Evolutionary conservation across 768 basidiomycete genomes (phyloP).

Genomic region (Mycena metata): DNA sequence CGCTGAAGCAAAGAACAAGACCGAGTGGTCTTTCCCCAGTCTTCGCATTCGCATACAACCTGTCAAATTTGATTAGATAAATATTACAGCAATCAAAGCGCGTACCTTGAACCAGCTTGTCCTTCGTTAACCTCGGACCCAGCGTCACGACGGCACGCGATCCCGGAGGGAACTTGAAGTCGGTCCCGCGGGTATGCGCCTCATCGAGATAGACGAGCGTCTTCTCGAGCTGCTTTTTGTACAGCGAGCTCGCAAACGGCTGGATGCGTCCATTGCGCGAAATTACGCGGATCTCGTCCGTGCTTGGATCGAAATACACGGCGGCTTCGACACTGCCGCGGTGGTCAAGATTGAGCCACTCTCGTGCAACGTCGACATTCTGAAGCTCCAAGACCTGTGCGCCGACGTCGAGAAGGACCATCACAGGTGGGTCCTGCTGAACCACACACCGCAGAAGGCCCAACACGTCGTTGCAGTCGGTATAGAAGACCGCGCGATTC

Average conservation of each 20-base stretch:
- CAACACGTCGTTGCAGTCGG: constrained; percentile 24
- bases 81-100: too few species aligned
- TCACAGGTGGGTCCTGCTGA: constrained; percentile 53
- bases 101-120: constrained; percentile 67
- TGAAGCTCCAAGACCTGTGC: constrained; percentile 68
- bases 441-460: constrained; percentile 51
- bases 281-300: constrained; percentile 53
- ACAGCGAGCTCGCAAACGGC: constrained; percentile 54
- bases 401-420: constrained; percentile 67
- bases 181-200: constrained; percentile 66
- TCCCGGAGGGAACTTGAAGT: constrained; percentile 60
- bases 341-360: constrained; percentile 53
- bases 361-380: constrained; percentile 54
- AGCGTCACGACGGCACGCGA: constrained; percentile 63
- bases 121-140: constrained; percentile 66
- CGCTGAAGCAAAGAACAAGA: constrained; percentile 26
- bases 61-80: constrained; percentile 35
- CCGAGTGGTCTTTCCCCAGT: constrained; percentile 60
- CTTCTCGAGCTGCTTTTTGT: constrained; percentile 48
- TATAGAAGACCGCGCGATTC: constrained; percentile 54
- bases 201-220: constrained; percentile 68
- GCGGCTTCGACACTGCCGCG: constrained; percentile 51
- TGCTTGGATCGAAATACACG: constrained; percentile 56
- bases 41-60: constrained; percentile 69
- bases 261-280: constrained; percentile 53